Conservation (phyloP, 2,329 filamentous ascomycete genomes). For the Niveomyces coronatus region DNA sequence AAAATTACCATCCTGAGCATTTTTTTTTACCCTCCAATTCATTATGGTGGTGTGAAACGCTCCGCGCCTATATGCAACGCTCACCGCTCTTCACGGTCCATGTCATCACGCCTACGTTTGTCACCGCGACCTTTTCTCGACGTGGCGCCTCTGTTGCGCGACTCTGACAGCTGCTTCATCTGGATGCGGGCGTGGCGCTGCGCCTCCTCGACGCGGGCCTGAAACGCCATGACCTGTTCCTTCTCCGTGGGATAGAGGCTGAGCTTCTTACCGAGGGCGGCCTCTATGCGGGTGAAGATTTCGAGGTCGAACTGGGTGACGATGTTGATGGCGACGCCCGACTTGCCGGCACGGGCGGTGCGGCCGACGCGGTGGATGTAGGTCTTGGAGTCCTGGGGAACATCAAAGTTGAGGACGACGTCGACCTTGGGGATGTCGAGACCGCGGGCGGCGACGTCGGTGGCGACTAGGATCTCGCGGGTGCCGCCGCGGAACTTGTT, state of each 20-base stretch:
- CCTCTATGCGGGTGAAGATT: conserved; percentile 71
- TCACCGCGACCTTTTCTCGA: conserved; percentile 29
- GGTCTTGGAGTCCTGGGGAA: conserved; percentile 78
- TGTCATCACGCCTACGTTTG: conserved; percentile 42
- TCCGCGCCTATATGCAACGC: too few relatives aligned
- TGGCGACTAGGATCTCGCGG: conserved; percentile 83
- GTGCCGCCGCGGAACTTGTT: conserved; percentile 77
- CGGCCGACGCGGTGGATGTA: conserved; percentile 86
- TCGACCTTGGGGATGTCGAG: conserved; percentile 90
- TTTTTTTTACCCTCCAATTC: not conserved
- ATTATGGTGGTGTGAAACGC: too few relatives aligned
- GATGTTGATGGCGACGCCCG: conserved; percentile 68
- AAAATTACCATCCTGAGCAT: too few relatives aligned
- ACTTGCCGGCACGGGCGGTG: conserved; percentile 78
- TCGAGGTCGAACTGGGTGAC: conserved; percentile 85
- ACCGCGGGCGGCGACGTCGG: conserved; percentile 87
- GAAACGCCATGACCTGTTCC: conserved; percentile 79
- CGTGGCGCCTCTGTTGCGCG: conserved; percentile 32
- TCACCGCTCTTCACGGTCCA: conserved; percentile 68
- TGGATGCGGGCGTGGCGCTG: conserved; percentile 69
- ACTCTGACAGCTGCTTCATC: conserved; percentile 71
- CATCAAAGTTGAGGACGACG: conserved; percentile 74
- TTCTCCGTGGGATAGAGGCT: conserved; percentile 58
- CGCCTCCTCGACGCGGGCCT: conserved; percentile 68
- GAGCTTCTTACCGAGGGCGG: conserved; percentile 68